phyloP scores from a whole-genome alignment of 1,139 yeast genomes.

The Geotrichum reessii region DNA sequence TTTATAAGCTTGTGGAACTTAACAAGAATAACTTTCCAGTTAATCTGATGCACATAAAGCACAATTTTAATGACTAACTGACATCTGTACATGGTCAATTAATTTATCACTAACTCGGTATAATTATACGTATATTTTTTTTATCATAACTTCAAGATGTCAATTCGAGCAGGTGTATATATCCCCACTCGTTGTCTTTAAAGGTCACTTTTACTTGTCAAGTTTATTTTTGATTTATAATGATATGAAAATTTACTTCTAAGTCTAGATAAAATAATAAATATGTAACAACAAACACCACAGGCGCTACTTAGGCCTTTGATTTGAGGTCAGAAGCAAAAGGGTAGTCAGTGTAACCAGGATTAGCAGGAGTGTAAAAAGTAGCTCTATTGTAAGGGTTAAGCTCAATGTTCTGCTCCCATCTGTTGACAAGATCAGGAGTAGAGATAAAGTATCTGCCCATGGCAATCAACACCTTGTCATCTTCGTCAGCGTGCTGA shows the following conservation, averaged over 20 bases:
- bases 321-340: background rate
- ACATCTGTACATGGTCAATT: no score
- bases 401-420: background rate
- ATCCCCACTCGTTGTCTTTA: background rate
- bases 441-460: slow-evolving; percentile 7
- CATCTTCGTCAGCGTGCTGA: slow-evolving; percentile 31
- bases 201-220: background rate
- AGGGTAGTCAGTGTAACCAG: slow-evolving; percentile 18
- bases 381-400: background rate
- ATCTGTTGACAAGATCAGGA: slow-evolving; percentile 7
- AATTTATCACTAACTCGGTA: no score
- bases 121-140: no score
- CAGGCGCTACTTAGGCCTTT: background rate
- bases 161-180: no score
- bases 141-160: no score
- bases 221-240: background rate
- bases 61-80: no score
- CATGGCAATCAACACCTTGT: slow-evolving; percentile 38
- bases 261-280: background rate
- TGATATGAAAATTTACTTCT: background rate
- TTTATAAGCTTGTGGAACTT: no score
- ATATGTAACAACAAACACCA: background rate
- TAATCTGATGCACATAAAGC: no score
- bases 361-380: slow-evolving; percentile 14
- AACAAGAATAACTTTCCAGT: no score